Base-by-base conservation (phyloP, 2,329 filamentous ascomycete species). In the Alternaria burnsii region DNA sequence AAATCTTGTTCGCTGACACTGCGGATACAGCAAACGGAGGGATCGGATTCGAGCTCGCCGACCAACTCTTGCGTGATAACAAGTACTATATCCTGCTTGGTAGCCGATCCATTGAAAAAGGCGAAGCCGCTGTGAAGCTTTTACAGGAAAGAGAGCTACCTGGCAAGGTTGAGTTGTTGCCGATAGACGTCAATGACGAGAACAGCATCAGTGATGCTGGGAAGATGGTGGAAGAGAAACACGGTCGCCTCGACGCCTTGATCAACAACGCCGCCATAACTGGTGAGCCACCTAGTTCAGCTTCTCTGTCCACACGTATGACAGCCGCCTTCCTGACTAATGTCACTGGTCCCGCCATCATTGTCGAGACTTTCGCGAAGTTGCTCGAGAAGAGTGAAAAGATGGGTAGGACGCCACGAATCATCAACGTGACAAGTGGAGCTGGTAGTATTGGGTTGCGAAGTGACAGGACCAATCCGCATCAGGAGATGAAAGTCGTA, bases 11-110 rank as follows among this genome's bases (percentile, higher is more conserved):
- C 4, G 12, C 34, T 42, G 7, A 52, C n/a, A 28, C 16, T 0
- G 7, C 0, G 0, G 26, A 5, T 28, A 26, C 22, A 59, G 81
- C 78, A 34, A 85, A 82, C 62, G 74, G 76, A 46, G 83, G 83
- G 55, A 82, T 85, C 34, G 83, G 83, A 32, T 79, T 79, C 58
- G 82, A 81, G 57, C 75, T 82, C 7, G 78, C 78, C 12, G 68
- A 76, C 54, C 71, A 77, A 28, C 75, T 80, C 4, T 75, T 82
- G 7, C 63, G 75, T 4, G 61, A 76, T 16, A 64, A 60, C n/a
- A 63, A 65, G 12, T 79, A 79, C 63, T 55, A 66, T 52, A 46
- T 72, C n/a, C 34, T 38, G 14, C 34, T n/a, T 3, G 34, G 34
- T n/a, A 38, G 12, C 34, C 34, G 34, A 6, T 36, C 32, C 6